Base-by-base conservation (phyloP, 768 basidiomycete species). In the Pulveroboletus sp. region DNA sequence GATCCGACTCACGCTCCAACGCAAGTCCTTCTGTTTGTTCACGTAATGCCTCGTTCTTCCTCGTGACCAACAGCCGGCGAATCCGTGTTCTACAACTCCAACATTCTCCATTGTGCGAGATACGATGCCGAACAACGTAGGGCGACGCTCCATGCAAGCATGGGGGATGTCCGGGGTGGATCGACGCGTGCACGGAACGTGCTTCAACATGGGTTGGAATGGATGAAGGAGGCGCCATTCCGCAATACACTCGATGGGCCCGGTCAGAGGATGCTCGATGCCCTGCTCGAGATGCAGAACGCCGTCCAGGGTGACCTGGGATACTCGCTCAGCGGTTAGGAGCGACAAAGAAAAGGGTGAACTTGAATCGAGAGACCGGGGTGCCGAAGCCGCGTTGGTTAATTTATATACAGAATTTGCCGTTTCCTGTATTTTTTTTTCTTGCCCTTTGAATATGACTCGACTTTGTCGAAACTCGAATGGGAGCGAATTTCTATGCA, bases 41-140 rank as follows among this genome's bases (percentile, higher is more conserved):
- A 32, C 3, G 32, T 32, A 13, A 35, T n/a, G 14, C 14, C 14
- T 13, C 14, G 5, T 11, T 6, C 5, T 3, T 6, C 5, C 3
- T 8, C 18, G 18, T 8, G 5, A 24, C 15, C 10, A 13, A 51
- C 36, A 51, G 86, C 81, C 0, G 86, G 87, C 0, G 83, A 90
- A 51, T 84, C 83, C 0, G 84, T 86, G 21, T 89, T 90, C 65
- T 89, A 90, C 64, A 86, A 87, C 60, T 81, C 77, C 55, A 89
- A 90, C 61, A 83, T 89, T 50, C 71, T 90, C 9, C 88, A 90
- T 57, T 85, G 84, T 48, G 86, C 81, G 5, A 73, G 75, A 6
- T 90, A 90, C 63, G 74, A 73, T 50, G 69, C 75, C 1, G 63
- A 63, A 17, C 61, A 64, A 18, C 69, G 66, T 31, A 75, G 88